Conservation (phyloP, 768 basidiomycete genomes). For the Serpula lacrymans region DNA sequence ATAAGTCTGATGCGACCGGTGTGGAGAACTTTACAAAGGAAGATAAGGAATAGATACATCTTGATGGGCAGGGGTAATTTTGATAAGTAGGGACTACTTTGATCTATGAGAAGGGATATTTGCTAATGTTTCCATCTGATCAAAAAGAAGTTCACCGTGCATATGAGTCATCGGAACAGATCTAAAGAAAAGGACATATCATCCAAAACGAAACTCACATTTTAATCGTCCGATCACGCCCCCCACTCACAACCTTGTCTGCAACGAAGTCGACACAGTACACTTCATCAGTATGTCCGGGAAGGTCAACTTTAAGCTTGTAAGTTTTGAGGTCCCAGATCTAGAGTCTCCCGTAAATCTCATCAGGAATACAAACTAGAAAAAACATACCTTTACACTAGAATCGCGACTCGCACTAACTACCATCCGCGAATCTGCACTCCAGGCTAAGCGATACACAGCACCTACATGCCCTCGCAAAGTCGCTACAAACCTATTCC, state of each 20-base stretch:
- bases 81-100: too few species aligned
- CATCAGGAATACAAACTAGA: conserved; percentile 17
- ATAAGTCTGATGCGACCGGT: too few species aligned
- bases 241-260: conserved; percentile 99
- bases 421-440: conserved; percentile 86
- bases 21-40: too few species aligned
- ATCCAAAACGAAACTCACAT: too few species aligned
- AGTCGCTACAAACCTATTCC: conserved; percentile 86
- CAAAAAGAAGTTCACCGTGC: conserved; percentile 2
- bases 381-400: conserved; percentile 93
- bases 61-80: too few species aligned
- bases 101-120: too few species aligned
- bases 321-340: conserved; percentile 97
- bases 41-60: too few species aligned
- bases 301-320: conserved; percentile 91
- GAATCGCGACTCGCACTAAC: conserved; percentile 96
- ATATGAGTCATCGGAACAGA: not conserved
- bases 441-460: conserved; percentile 95
- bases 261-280: conserved; percentile 99
- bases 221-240: conserved; percentile 85
- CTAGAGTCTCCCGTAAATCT: conserved; percentile 33
- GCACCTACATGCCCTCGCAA: conserved; percentile 91
- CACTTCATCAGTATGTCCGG: conserved; percentile 96
- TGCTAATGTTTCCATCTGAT: conserved; percentile 24
- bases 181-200: not conserved